Base-by-base conservation (phyloP, 768 basidiomycete genomes). In the Leucocoprinus birnbaumii region DNA sequence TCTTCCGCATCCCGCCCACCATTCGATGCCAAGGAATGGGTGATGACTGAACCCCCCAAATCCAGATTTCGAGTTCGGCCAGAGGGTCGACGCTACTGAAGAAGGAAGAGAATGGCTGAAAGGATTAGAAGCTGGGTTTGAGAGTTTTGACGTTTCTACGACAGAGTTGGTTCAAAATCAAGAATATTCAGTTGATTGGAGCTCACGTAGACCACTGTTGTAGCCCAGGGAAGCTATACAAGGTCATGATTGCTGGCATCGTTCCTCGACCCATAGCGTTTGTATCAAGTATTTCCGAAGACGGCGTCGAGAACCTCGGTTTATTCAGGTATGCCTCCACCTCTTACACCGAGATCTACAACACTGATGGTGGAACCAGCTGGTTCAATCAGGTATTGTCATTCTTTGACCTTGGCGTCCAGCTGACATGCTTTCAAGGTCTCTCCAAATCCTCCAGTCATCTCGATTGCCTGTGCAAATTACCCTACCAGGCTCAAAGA, bases 231-330 rank as follows among this genome's bases (percentile, higher is more conserved):
- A 61, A 61, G 34, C 22, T 76, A 7, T 84, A 87, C 60, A 67
- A 68, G 11, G 61, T 84, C 51, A 62, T 85, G 59, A 74, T 75
- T 8, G 77, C 76, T 41, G 84, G 82, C 11, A 73, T 87, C 45
- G 71, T 75, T 6, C 88, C 87, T 2, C 78, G 89, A 40, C 87
- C 87, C 9, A 72, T 89, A 51, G 89, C 83, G 0, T 85, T 90
- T 58, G 79, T 89, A n/a, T 87, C 86, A 6, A 77, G 83, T 7
- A 59, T 84, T 37, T 80, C 79, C 5, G 69, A 68, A 14, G 65
- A 78, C 49, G 85, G 85, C 0, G 61, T 71, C 3, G 67, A 71
- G 58, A 89, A 88, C 63, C 72, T 90, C 37, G 84, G 85, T 1
- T 80, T 84, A 1, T 86, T 83, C 57, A 78, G 76, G 73, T 71